These are phyloP conservation scores for Kwoniella botswanensis DNA, from an alignment of 768 basidiomycete species.

Conservation along the genomic window DNA sequence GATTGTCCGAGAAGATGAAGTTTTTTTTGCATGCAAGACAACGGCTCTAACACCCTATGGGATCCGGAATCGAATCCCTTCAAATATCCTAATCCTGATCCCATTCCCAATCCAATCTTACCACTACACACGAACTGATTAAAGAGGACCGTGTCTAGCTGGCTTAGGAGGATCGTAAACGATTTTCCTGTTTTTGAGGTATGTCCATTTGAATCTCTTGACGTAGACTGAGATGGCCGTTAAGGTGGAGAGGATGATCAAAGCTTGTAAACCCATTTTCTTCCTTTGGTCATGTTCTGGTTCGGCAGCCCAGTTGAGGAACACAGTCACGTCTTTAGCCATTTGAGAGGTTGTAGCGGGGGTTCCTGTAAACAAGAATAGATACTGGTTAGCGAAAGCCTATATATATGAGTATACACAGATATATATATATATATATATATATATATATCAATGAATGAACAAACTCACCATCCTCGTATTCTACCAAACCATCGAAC, in stretches of 20 bases:
- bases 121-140: neutral
- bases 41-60: neutral
- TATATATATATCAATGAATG: neutral
- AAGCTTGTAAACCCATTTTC: slow-evolving; percentile 85
- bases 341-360: slow-evolving; percentile 97
- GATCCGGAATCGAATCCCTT: neutral
- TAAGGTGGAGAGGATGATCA: slow-evolving; percentile 87
- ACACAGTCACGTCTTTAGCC: slow-evolving; percentile 97
- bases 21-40: slow-evolving; percentile 9
- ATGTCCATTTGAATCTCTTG: slow-evolving; percentile 93
- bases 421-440: too few relatives aligned
- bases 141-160: slow-evolving; percentile 28
- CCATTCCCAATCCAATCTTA: neutral
- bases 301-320: slow-evolving; percentile 96
- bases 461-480: slow-evolving; percentile 75
- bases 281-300: slow-evolving; percentile 98
- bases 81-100: neutral
- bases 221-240: slow-evolving; percentile 81
- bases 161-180: slow-evolving; percentile 56
- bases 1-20: slow-evolving; percentile 15
- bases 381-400: neutral
- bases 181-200: slow-evolving; percentile 92
- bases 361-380: slow-evolving; percentile 66
- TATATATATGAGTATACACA: too few relatives aligned
- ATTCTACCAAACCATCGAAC: slow-evolving; percentile 95